Base-by-base conservation (phyloP, 768 basidiomycete genomes). In the Phanerochaete sordida region DNA sequence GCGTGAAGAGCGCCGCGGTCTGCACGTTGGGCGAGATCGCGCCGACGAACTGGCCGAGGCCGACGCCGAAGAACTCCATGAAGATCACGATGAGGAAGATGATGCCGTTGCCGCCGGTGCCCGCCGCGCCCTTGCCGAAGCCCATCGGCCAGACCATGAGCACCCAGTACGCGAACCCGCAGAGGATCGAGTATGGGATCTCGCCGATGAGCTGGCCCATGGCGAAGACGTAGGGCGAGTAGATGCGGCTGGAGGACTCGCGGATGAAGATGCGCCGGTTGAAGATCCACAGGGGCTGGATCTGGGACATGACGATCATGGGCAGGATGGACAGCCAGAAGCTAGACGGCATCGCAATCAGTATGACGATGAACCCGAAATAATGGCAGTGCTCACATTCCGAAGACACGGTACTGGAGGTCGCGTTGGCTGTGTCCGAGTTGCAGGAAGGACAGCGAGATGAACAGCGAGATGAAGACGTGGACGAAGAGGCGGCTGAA, bases 151-250 rank as follows among this genome's bases (percentile, higher is more conserved):
- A 91, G 2, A 88, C 82, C 86, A 87, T 86, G 23, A 89, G 71
- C 24, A 79, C 79, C 89, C 87, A 95, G 74, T 93, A 95, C 0
- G 86, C 78, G 52, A 84, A 67, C 12, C 81, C 87, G 64, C 90
- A 93, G 15, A 90, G 67, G 31, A 89, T 69, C 50, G 82, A 86
- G 72, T 87, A 90, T 0, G 92, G 93, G 57, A 90, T 80, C 72
- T 96, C 93, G 45, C 91, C 87, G 15, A 91, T 69, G 26, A 95
- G 77, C 68, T 95, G 93, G 2, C 87, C 85, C 33, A 91, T 80
- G 30, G 92, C 89, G 69, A 95, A 95, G 23, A 93, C 90, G 59
- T 86, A 86, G 0, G 91, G 87, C 0, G 87, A 90, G 73, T 95
- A 95, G 68, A 95, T 94, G 61, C 89, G 84, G 74, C 89, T 90